phyloP scores from a whole-genome alignment of 352 stramenopile species.

The Globisporangium viniferum region DNA sequence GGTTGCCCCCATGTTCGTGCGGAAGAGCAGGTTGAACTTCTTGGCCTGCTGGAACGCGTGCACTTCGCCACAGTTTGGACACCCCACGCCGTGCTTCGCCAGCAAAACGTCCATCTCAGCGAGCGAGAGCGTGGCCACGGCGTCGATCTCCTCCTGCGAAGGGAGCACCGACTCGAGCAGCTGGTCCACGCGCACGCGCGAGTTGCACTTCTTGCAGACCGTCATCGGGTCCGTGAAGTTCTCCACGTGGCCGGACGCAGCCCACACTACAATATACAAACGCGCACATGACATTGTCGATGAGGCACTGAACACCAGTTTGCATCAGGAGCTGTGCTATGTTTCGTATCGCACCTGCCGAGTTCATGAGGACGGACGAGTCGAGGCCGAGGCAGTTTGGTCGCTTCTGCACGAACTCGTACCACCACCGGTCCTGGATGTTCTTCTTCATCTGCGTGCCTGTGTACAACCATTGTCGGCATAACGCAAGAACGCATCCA shows the following conservation, averaged over 20 bases:
- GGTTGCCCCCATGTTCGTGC: slow-evolving; percentile 94
- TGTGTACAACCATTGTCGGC: not conserved
- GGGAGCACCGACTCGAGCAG: slow-evolving; percentile 53
- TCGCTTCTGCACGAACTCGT: slow-evolving; percentile 92
- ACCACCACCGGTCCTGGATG: slow-evolving; percentile 96
- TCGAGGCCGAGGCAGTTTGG: slow-evolving; percentile 96
- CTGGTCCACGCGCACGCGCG: slow-evolving; percentile 71
- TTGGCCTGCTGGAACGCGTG: slow-evolving; percentile 77
- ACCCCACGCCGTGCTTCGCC: slow-evolving; percentile 39
- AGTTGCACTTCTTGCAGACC: slow-evolving; percentile 94
- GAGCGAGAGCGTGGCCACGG: slow-evolving; percentile 48
- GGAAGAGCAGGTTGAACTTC: slow-evolving; percentile 98
- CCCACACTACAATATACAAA: slow-evolving; percentile 71
- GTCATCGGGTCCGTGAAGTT: slow-evolving; percentile 98
- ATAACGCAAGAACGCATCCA: not conserved
- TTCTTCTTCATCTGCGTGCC: slow-evolving; percentile 93
- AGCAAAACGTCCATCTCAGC: slow-evolving; percentile 63
- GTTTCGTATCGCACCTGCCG: slow-evolving; percentile 31
- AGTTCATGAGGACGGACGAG: slow-evolving; percentile 95
- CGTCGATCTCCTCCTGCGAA: slow-evolving; percentile 42
- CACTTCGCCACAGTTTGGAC: slow-evolving; percentile 48
- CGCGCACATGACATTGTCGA: not conserved
- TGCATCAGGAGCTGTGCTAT: no score
- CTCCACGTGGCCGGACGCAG: slow-evolving; percentile 94
- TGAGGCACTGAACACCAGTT: no score